Evolutionary conservation across 2,329 filamentous ascomycete genomes (phyloP).

Genomic region (Grosmannia clavigera): DNA sequence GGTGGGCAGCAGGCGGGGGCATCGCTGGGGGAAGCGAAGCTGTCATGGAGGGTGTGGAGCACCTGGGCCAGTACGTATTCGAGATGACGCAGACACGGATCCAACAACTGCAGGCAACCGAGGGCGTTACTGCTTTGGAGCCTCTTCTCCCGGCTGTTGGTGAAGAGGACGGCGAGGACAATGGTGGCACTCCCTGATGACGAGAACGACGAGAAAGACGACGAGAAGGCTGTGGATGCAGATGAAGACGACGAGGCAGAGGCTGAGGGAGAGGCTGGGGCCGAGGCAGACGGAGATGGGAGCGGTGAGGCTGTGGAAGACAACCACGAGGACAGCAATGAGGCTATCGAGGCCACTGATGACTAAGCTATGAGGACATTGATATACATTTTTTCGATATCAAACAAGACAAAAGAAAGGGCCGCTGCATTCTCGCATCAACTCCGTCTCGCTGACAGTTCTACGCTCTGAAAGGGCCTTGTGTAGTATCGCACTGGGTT

Average conservation of each 20-base stretch:
- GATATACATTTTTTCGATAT: not conserved
- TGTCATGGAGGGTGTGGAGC: constrained; percentile 82
- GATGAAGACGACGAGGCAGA: not conserved
- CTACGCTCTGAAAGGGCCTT: not conserved
- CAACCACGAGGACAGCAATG: not conserved
- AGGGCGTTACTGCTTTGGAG: not conserved
- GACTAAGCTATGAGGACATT: not conserved
- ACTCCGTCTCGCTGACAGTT: not conserved
- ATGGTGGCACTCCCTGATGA: not conserved
- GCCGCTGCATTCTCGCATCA: not conserved
- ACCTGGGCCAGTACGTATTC: constrained; percentile 89
- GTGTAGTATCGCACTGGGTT: not conserved
- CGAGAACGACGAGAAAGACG: not conserved
- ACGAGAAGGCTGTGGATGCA: not conserved
- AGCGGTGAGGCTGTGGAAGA: not conserved
- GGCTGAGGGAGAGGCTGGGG: not conserved
- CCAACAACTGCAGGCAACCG: constrained; percentile 33
- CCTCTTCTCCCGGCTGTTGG: not conserved
- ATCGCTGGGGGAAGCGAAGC: constrained; percentile 43
- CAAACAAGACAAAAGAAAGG: not conserved
- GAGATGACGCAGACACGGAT: constrained; percentile 72
- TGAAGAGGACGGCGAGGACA: not conserved
- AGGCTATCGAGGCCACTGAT: not conserved
- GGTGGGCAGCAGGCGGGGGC: constrained; percentile 50
- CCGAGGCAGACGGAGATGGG: not conserved